phyloP scores from a whole-genome alignment of 768 basidiomycete genomes.

The Mycena belliarum region DNA sequence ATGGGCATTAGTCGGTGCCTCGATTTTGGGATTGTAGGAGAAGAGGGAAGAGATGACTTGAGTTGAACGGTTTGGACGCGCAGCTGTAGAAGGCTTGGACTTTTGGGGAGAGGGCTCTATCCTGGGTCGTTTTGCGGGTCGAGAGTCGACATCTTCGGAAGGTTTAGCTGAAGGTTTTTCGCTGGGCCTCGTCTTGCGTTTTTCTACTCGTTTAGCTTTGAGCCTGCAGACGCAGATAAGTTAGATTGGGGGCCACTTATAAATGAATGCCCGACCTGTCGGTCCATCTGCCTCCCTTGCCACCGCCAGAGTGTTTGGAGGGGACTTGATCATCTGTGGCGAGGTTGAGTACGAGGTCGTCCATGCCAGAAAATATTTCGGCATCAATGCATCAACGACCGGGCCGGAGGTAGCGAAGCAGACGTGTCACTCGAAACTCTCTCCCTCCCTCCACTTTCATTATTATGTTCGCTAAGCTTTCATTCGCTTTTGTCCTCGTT shows the following conservation, averaged over 20 bases:
- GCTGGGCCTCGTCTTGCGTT: conserved; percentile 54
- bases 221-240: conserved; percentile 44
- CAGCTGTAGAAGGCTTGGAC: conserved; percentile 10
- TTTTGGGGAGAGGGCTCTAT: conserved; percentile 24
- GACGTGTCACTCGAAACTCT: no score
- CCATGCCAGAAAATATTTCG: conserved; percentile 24
- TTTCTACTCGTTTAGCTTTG: conserved; percentile 71
- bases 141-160: conserved; percentile 29
- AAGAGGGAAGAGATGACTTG: conserved; percentile 90
- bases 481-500: conserved; percentile 61
- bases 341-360: conserved; percentile 76
- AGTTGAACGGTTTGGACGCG: conserved; percentile 28
- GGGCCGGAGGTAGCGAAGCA: no score
- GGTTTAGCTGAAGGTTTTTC: conserved; percentile 25
- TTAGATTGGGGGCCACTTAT: conserved; percentile 25
- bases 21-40: conserved; percentile 75
- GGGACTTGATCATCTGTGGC: conserved; percentile 38
- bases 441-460: not conserved
- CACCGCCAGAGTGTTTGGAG: conserved; percentile 21
- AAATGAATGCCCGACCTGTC: conserved; percentile 53
- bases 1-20: conserved; percentile 35
- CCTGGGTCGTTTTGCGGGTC: conserved; percentile 52
- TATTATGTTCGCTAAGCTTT: conserved; percentile 62
- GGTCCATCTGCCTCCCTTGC: conserved; percentile 69
- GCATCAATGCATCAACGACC: no score